Percentiles rank a stretch among this genome's conserved stretches.
Evolutionary conservation across 805 yeast species (phyloP).

Genomic region (Zygotorulaspora danielsina): DNA sequence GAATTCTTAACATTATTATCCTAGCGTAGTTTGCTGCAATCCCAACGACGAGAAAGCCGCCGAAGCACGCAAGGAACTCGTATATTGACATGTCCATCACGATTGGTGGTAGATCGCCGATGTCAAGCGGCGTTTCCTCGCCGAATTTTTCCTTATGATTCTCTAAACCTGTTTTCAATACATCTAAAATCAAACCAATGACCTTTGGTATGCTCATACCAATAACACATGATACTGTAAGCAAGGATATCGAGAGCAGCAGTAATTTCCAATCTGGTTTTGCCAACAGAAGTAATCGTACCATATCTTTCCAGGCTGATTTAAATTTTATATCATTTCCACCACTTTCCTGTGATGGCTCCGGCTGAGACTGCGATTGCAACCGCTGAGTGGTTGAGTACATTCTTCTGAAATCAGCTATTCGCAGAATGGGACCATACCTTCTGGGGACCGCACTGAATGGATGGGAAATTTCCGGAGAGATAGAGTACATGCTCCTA

Average conservation of each 20-base stretch:
- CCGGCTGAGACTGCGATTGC: not conserved
- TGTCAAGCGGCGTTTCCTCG: conserved; percentile 25
- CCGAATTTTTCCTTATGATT: conserved; percentile 21
- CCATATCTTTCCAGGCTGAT: conserved; percentile 36
- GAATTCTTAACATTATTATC: conserved; percentile 45
- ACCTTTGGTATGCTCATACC: conserved; percentile 53
- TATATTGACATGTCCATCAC: conserved; percentile 49
- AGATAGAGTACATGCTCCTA: no score
- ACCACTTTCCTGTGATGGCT: not conserved
- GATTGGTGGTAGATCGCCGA: conserved; percentile 35
- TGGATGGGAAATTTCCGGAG: no score
- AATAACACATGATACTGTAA: conserved; percentile 45
- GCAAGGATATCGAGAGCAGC: conserved; percentile 40
- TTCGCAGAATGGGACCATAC: no score
- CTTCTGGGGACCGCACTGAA: no score
- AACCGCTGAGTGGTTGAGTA: not conserved
- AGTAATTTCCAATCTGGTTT: conserved; percentile 44
- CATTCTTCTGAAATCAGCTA: not conserved
- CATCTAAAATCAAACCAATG: conserved; percentile 52
- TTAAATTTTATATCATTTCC: not conserved
- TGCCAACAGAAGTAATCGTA: conserved; percentile 42
- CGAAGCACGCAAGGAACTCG: conserved; percentile 57
- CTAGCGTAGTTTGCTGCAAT: conserved; percentile 72
- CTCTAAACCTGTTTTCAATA: conserved; percentile 35
- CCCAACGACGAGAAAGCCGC: conserved; percentile 58